Base-by-base conservation (phyloP, 1,284 basidiomycete species). In the Clitocybe nebularis region DNA sequence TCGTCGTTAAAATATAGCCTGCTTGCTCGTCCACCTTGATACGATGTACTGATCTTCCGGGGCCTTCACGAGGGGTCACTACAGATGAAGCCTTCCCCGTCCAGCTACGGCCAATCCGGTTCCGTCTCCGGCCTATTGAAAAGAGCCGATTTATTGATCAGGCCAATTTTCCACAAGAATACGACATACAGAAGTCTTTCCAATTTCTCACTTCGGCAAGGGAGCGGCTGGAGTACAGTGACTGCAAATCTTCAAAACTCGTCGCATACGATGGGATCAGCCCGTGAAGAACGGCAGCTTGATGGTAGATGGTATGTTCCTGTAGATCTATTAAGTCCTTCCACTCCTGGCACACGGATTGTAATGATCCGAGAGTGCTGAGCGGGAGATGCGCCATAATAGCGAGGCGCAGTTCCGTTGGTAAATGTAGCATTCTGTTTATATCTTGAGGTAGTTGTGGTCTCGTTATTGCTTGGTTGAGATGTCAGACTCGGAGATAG, bases 1-100 rank as follows among this genome's bases (percentile, higher is more conserved):
- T 68, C 0, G 84, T 84, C 0, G 73, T 72, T 39, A 89, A 74
- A 29, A 82, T 61, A 19, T 81, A 64, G 0, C 76, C 74, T 2
- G 61, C 64, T 24, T 66, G 61, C 54, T 84, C 77, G 46, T 89
- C 86, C 8, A 84, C 70, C 58, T 89, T 89, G 62, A 89, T 77
- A 4, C 85, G 75, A 61, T 88, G 84, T 0, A 84, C 75, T 9
- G 56, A 52, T 13, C 50, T 53, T 23, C 70, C 66, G 2, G 68
- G 48, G 4, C 44, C 28, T 11, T 58, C 52, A 39, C 75, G 56
- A 9, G 59, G 46, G 22, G 61, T 64, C 16, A 68, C 54, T 1
- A 45, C 46, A 1, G 72, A 72, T 1, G 67, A 62, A 0, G 63
- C 72, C 26, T 63, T 59, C 4, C 78, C 84, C 4, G 64, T 56